Evolutionary conservation across 148 eudicot species (phyloP).

Genomic region (Polygonum aviculare): DNA sequence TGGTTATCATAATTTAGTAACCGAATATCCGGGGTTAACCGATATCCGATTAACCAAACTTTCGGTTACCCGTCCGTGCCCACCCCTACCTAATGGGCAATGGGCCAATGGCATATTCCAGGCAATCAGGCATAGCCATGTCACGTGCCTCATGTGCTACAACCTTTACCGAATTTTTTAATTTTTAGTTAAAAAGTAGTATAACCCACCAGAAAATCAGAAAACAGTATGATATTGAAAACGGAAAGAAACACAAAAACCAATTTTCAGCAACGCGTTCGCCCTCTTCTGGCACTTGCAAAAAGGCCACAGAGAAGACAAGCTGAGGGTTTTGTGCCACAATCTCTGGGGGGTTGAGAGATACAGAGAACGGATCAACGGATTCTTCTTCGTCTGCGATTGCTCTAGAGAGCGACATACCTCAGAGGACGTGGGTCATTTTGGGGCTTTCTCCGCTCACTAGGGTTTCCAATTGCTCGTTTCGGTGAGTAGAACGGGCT

Average conservation of each 20-base stretch:
- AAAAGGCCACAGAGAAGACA: constrained; percentile 1
- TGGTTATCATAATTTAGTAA: too few relatives aligned
- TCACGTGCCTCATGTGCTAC: not conserved
- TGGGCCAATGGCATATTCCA: too few relatives aligned
- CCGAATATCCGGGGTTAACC: too few relatives aligned
- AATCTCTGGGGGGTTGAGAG: constrained; percentile 3
- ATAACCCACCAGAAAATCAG: not conserved
- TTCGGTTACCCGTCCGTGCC: too few relatives aligned
- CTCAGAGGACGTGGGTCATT: not conserved
- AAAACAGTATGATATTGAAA: constrained; percentile 1
- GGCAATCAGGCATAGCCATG: constrained; percentile 13
- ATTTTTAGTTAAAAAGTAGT: constrained; percentile 1
- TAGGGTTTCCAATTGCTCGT: not conserved
- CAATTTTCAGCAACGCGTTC: not conserved
- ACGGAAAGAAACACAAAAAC: constrained; percentile 7
- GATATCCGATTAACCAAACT: too few relatives aligned
- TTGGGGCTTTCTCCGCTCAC: constrained; percentile 1
- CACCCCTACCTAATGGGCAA: too few relatives aligned
- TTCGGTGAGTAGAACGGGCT: not conserved
- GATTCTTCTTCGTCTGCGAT: not conserved
- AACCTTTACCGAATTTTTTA: not conserved
- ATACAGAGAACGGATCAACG: not conserved
- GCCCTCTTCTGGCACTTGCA: constrained; percentile 1
- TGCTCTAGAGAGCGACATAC: not conserved
- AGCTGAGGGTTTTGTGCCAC: constrained; percentile 3